These are phyloP conservation scores for Wickerhamomyces sydowiorum DNA, from an alignment of 805 yeast species.

Conservation along the genomic window DNA sequence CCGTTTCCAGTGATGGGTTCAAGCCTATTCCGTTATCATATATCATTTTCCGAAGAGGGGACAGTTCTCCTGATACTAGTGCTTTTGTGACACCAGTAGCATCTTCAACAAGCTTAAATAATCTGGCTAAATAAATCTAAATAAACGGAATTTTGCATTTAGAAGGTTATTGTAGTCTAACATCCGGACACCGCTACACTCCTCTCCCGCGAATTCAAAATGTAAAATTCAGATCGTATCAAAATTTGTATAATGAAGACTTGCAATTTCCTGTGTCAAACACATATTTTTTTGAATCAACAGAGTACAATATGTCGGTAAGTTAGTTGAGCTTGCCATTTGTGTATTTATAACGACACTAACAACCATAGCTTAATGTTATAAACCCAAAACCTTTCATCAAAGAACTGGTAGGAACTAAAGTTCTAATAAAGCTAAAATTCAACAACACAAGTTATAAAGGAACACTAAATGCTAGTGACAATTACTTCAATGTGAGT, in stretches of 20 bases:
- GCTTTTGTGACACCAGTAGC: slow-evolving; percentile 3
- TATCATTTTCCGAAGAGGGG: slow-evolving; percentile 2
- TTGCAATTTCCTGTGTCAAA: no score
- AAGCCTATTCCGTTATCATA: slow-evolving; percentile 10
- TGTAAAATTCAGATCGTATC: no score
- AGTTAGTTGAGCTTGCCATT: no score
- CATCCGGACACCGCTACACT: background rate
- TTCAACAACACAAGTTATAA: slow-evolving; percentile 87
- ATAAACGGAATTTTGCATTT: background rate
- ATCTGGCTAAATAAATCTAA: background rate
- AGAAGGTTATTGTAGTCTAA: background rate
- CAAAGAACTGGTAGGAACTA: slow-evolving; percentile 63
- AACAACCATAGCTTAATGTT: slow-evolving; percentile 39
- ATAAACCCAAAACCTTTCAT: slow-evolving; percentile 89
- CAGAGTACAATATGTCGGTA: background rate
- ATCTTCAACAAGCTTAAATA: background rate
- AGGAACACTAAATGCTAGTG: slow-evolving; percentile 75
- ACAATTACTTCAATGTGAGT: slow-evolving; percentile 88
- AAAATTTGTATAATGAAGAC: no score
- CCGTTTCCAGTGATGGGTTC: slow-evolving; percentile 10
- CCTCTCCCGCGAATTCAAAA: background rate
- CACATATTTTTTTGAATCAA: no score
- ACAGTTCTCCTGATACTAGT: background rate
- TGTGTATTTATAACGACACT: background rate
- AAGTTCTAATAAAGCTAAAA: slow-evolving; percentile 74